A percentile compares a stretch with the other conserved stretches of the same genome.
Evolutionary conservation across 768 basidiomycete genomes (phyloP).

Genomic region (Tubosaeta sp.): DNA sequence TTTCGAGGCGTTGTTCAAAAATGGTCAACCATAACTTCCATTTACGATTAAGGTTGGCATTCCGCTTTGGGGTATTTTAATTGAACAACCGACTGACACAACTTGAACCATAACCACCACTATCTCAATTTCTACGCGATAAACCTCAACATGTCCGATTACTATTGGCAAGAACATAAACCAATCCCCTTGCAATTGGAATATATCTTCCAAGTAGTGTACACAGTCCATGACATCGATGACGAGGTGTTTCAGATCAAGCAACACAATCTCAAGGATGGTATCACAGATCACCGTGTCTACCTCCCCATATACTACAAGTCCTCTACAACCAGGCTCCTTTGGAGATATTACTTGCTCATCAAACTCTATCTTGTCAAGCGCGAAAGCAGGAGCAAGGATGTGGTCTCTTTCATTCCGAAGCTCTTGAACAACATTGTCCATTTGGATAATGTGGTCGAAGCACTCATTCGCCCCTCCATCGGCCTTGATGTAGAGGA

Average conservation of each 20-base stretch:
- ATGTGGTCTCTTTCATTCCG: too few species aligned
- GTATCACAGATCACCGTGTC: neutral
- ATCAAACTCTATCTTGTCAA: neutral
- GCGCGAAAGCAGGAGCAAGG: too few species aligned
- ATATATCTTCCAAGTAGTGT: neutral
- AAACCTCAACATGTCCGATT: neutral
- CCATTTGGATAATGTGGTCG: neutral
- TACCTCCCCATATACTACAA: neutral
- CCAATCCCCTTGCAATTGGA: neutral
- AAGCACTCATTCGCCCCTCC: neutral
- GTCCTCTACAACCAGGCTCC: neutral
- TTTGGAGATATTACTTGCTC: neutral
- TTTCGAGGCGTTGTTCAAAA: too few species aligned
- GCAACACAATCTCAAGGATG: neutral
- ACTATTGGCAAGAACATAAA: neutral
- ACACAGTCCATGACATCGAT: neutral
- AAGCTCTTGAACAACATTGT: neutral
- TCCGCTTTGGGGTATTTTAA: too few species aligned
- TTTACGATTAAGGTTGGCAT: too few species aligned
- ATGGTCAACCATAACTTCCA: too few species aligned
- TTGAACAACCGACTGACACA: too few species aligned
- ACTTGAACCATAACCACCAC: too few species aligned
- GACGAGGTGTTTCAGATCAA: neutral
- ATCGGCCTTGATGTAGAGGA: neutral
- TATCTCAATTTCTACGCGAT: too few species aligned